These are phyloP conservation scores for Solanum hybrid DNA, from an alignment of 305 asterid species.

Conservation along the genomic window DNA sequence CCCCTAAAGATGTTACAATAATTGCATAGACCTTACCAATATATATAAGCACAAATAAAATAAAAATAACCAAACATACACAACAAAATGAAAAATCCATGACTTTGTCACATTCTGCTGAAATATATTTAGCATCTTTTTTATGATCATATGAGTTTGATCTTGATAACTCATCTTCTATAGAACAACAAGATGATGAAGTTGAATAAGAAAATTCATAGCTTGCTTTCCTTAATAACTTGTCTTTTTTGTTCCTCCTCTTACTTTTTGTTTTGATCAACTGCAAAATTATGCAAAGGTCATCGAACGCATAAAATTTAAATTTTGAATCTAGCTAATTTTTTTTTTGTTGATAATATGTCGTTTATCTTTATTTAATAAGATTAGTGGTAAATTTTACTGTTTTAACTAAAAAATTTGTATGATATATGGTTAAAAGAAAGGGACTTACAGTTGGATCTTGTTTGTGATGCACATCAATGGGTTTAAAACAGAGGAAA, in stretches of 20 bases:
- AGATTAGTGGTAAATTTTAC: neutral
- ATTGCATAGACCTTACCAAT: neutral
- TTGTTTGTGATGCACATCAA: neutral
- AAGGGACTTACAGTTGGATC: neutral
- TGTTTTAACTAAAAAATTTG: neutral
- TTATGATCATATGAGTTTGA: neutral
- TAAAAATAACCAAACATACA: neutral
- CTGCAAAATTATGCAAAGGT: neutral
- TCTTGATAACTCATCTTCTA: neutral
- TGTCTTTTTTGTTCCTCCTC: neutral
- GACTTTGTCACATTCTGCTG: neutral
- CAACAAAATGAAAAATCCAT: neutral
- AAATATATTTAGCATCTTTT: neutral
- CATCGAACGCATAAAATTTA: neutral
- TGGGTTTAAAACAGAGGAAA: neutral
- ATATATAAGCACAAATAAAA: neutral
- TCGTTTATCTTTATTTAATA: neutral
- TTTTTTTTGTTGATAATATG: neutral
- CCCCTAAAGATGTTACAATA: neutral
- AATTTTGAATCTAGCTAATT: neutral
- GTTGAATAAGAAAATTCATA: neutral
- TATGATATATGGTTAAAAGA: neutral
- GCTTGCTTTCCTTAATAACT: neutral
- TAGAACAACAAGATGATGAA: neutral
- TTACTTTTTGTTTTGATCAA: neutral